Conservation (phyloP, 805 yeast genomes). For the Ogataea parapolymorpha region DNA sequence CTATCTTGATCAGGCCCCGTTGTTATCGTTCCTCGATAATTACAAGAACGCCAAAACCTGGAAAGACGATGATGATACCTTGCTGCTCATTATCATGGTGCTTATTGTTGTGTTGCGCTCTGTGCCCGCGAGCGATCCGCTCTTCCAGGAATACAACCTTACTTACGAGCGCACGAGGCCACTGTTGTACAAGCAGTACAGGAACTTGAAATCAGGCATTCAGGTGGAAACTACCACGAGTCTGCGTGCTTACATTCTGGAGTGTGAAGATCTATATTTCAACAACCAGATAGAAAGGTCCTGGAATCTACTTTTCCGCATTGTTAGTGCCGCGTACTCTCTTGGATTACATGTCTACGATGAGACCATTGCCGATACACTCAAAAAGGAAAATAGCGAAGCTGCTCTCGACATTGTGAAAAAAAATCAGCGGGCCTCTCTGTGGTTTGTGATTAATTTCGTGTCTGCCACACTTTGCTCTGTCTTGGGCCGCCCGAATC, state of each 20-base stretch:
- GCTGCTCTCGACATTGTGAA: constrained; percentile 27
- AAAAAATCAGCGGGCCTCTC: constrained; percentile 39
- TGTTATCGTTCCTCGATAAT: constrained; percentile 37
- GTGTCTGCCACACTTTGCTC: constrained; percentile 49
- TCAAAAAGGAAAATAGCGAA: constrained; percentile 31
- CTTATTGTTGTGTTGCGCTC: constrained; percentile 39
- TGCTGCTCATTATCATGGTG: constrained; percentile 43
- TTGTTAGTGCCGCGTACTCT: constrained; percentile 48
- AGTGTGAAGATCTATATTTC: constrained; percentile 48
- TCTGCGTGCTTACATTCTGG: constrained; percentile 46
- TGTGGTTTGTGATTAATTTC: constrained; percentile 50
- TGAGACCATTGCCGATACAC: constrained; percentile 30
- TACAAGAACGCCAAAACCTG: constrained; percentile 36
- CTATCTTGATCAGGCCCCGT: constrained; percentile 35
- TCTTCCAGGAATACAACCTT: constrained; percentile 23
- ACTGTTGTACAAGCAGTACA: constrained; percentile 39
- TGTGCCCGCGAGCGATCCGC: constrained; percentile 27
- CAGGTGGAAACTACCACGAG: constrained; percentile 46
- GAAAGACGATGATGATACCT: constrained; percentile 46
- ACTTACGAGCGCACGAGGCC: constrained; percentile 24
- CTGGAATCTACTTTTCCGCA: constrained; percentile 50
- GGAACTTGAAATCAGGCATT: constrained; percentile 44
- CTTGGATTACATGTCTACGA: constrained; percentile 49
- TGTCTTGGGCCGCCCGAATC: constrained; percentile 52
- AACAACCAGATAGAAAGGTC: constrained; percentile 49